Percentiles rank a stretch among this genome's conserved stretches.
These are phyloP conservation scores for Neocucurbitaria cava DNA, from an alignment of 2,329 filamentous ascomycete genomes.

Conservation along the genomic window DNA sequence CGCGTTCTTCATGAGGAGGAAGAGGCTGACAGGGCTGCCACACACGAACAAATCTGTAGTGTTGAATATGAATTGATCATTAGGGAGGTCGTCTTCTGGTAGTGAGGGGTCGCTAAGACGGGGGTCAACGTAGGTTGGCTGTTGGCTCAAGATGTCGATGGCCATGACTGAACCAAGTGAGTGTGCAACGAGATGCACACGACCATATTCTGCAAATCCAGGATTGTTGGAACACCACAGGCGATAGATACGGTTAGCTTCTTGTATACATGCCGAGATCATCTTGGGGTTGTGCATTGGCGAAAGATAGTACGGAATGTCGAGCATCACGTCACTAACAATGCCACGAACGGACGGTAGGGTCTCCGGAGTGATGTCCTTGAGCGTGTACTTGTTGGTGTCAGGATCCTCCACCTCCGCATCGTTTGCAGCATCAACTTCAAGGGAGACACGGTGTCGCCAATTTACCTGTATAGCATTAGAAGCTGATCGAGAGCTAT, in stretches of 20 bases:
- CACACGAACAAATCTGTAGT: slow-evolving; percentile 88
- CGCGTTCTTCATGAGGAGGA: slow-evolving; percentile 80
- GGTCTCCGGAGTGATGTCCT: slow-evolving; percentile 90
- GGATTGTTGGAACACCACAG: slow-evolving; percentile 96
- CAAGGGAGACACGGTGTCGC: slow-evolving; percentile 86
- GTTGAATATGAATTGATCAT: slow-evolving; percentile 80
- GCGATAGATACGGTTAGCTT: slow-evolving; percentile 94
- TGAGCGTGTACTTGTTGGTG: slow-evolving; percentile 71
- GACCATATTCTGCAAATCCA: slow-evolving; percentile 78
- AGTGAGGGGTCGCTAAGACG: slow-evolving; percentile 43
- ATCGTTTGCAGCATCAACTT: slow-evolving; percentile 68
- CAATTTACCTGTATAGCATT: slow-evolving; percentile 72
- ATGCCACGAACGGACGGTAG: slow-evolving; percentile 90
- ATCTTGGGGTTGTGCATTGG: slow-evolving; percentile 90
- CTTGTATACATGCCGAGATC: slow-evolving; percentile 84
- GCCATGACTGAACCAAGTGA: slow-evolving; percentile 95
- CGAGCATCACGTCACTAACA: slow-evolving; percentile 97
- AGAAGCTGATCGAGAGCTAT: slow-evolving; percentile 6
- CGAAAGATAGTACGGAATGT: slow-evolving; percentile 97
- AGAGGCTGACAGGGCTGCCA: slow-evolving; percentile 91
- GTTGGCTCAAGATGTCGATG: slow-evolving; percentile 85
- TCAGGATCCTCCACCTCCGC: slow-evolving; percentile 63
- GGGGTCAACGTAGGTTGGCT: slow-evolving; percentile 74
- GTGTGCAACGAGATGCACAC: slow-evolving; percentile 91
- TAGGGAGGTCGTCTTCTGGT: slow-evolving; percentile 57